Evolutionary conservation across 106 monocot species (phyloP).

Genomic region (Phalaenopsis aphrodite): DNA sequence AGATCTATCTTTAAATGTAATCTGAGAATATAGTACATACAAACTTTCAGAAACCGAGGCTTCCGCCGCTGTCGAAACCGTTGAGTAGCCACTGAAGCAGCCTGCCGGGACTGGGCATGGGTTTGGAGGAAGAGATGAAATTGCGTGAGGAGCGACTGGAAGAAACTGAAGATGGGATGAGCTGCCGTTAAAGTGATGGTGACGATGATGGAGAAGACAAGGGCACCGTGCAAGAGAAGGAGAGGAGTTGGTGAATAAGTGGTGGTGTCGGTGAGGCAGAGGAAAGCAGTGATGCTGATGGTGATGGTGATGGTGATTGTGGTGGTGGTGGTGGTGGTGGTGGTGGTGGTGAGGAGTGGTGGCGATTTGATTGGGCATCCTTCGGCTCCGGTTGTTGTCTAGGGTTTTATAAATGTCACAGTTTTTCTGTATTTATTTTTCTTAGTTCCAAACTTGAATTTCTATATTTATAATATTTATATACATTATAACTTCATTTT

Average conservation of each 20-base stretch:
- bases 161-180: neutral
- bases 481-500: too few species aligned
- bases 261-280: neutral
- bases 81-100: neutral
- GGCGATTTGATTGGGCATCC: neutral
- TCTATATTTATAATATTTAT: too few species aligned
- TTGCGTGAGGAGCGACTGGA: neutral
- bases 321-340: neutral
- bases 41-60: neutral
- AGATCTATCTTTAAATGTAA: neutral
- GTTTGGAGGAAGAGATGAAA: neutral
- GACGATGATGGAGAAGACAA: neutral
- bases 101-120: neutral
- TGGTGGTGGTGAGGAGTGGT: neutral
- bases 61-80: neutral
- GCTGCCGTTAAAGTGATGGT: neutral
- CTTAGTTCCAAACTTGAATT: too few species aligned
- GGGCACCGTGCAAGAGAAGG: neutral
- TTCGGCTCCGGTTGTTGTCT: neutral
- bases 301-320: neutral
- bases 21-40: neutral
- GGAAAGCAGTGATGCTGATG: neutral
- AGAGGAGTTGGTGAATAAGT: neutral
- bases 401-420: too few species aligned
- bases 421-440: too few species aligned